Percentiles rank a stretch among this genome's conserved stretches.
These are phyloP conservation scores for Dianthus caryophyllus DNA, from an alignment of 148 eudicot genomes.

Conservation along the genomic window DNA sequence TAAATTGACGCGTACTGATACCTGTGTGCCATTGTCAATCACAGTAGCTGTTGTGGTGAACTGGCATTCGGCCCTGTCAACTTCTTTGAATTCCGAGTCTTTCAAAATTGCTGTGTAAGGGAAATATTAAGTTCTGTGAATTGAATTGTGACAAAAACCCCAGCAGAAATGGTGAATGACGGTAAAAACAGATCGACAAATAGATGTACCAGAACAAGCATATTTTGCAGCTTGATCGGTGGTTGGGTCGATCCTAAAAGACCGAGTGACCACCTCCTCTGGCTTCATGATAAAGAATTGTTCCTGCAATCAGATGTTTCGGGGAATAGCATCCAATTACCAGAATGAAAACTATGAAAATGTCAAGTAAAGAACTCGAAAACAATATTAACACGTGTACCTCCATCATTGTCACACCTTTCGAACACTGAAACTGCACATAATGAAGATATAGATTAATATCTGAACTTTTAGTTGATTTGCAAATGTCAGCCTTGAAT, in stretches of 20 bases:
- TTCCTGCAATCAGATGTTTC: conserved; percentile 45
- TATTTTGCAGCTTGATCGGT: conserved; percentile 86
- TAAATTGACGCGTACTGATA: conserved; percentile 11
- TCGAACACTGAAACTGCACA: conserved; percentile 86
- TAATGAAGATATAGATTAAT: conserved; percentile 14
- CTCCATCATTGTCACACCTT: conserved; percentile 90
- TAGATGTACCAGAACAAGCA: conserved; percentile 56
- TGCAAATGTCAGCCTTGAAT: no score
- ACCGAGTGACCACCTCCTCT: conserved; percentile 47
- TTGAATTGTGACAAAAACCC: background rate
- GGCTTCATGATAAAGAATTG: conserved; percentile 94
- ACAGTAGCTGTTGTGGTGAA: conserved; percentile 90
- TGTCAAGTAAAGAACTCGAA: background rate
- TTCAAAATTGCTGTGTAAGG: conserved; percentile 73
- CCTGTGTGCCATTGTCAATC: conserved; percentile 94
- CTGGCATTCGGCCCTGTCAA: conserved; percentile 93
- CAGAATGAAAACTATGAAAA: background rate
- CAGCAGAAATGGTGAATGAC: background rate
- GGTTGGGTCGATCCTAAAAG: conserved; percentile 67
- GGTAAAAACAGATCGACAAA: conserved; percentile 1
- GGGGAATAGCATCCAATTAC: conserved; percentile 1
- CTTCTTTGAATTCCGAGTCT: conserved; percentile 80
- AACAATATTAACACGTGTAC: conserved; percentile 28
- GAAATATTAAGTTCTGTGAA: background rate
- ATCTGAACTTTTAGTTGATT: background rate